These are phyloP conservation scores for Pleurotus salmoneostramineus DNA, from an alignment of 768 basidiomycete genomes.

Conservation along the genomic window DNA sequence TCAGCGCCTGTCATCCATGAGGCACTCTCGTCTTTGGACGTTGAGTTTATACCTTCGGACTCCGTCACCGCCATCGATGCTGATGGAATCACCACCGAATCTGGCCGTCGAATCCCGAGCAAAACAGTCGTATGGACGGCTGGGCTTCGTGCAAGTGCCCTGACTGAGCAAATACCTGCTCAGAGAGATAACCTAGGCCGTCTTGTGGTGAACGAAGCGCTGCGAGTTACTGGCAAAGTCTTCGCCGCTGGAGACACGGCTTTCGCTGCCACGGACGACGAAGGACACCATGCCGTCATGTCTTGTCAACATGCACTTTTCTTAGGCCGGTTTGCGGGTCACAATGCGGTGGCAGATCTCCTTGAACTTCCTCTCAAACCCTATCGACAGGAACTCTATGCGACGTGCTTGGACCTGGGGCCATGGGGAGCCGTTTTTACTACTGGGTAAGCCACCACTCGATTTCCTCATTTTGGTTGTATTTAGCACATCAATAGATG, in stretches of 20 bases:
- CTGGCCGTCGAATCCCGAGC: conserved; percentile 13
- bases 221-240: conserved; percentile 14
- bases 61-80: conserved; percentile 14
- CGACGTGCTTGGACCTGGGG: conserved; percentile 17
- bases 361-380: conserved; percentile 11
- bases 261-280: conserved; percentile 13
- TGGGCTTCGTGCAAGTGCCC: conserved; percentile 15
- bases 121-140: conserved; percentile 20
- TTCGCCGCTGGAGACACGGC: conserved; percentile 17
- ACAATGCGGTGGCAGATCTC: conserved; percentile 17
- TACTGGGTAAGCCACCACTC: neutral
- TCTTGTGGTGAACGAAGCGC: conserved; percentile 11
- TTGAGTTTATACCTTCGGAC: conserved; percentile 12
- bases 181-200: conserved; percentile 14
- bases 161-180: conserved; percentile 16
- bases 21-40: conserved; percentile 11
- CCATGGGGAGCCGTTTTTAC: conserved; percentile 17
- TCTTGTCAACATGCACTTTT: conserved; percentile 16
- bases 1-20: conserved; percentile 12
- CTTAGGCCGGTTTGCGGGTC: conserved; percentile 13
- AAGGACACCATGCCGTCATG: conserved; percentile 13
- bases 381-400: conserved; percentile 16
- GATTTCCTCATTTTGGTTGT: neutral
- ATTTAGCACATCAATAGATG: conserved; percentile 8
- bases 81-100: conserved; percentile 12